These are phyloP conservation scores for Fusarium mexicanum DNA, from an alignment of 2,329 filamentous ascomycete genomes.

Conservation along the genomic window DNA sequence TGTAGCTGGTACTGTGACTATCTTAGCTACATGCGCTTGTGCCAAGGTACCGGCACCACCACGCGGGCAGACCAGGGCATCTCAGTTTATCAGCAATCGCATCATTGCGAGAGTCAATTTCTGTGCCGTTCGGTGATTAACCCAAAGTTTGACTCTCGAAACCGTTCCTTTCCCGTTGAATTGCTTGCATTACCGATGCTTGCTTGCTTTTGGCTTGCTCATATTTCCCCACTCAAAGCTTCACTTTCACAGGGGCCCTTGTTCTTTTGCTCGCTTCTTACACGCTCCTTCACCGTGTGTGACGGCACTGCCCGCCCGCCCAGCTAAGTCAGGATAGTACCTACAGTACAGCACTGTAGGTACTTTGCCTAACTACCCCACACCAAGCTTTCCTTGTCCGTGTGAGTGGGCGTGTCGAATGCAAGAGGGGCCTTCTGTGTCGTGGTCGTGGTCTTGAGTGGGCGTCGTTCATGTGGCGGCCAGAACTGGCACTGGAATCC, in stretches of 20 bases:
- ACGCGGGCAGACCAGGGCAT: conserved; percentile 9
- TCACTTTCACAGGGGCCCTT: conserved; percentile 27
- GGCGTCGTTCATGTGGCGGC: conserved; percentile 43
- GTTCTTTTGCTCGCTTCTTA: conserved; percentile 29
- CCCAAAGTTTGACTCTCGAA: conserved; percentile 4
- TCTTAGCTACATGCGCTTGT: conserved; percentile 16
- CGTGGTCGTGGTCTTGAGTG: conserved; percentile 35
- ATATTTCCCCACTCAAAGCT: conserved; percentile 22
- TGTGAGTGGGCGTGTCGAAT: conserved; percentile 35
- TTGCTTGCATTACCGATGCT: conserved; percentile 39
- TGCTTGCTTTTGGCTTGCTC: conserved; percentile 32
- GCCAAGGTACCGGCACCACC: conserved; percentile 35
- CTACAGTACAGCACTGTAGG: neutral
- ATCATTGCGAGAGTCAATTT: conserved; percentile 15
- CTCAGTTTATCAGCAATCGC: conserved; percentile 6
- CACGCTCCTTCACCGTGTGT: conserved; percentile 39
- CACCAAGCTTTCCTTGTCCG: conserved; percentile 41
- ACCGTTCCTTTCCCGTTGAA: conserved; percentile 15
- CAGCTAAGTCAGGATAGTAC: conserved; percentile 36
- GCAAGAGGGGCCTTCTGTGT: conserved; percentile 30
- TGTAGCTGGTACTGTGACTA: conserved; percentile 5
- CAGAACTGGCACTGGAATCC: conserved; percentile 42
- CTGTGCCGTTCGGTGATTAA: neutral
- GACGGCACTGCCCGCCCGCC: conserved; percentile 43
- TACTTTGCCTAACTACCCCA: conserved; percentile 32